phyloP scores from a whole-genome alignment of 192 early-diverging fungal genomes.

The Chytriomyces hyalinus region DNA sequence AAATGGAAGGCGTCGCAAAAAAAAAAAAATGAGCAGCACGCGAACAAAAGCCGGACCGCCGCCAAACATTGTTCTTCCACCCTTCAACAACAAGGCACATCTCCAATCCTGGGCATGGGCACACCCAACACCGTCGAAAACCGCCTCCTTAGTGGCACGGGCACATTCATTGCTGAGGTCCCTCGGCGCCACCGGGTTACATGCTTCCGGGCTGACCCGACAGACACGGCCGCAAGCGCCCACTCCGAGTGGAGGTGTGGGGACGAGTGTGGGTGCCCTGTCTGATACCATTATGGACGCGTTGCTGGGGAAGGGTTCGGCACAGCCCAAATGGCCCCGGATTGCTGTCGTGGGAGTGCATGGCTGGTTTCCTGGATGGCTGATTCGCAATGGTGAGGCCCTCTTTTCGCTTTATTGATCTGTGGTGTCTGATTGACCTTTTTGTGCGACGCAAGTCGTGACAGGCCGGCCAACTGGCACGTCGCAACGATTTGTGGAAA shows the following conservation, averaged over 20 bases:
- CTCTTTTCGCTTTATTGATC: neutral
- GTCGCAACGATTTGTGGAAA: constrained; percentile 84
- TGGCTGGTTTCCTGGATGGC: constrained; percentile 70
- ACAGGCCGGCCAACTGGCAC: constrained; percentile 95
- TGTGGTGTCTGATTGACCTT: neutral
- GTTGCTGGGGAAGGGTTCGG: neutral
- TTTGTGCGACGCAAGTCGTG: constrained; percentile 56
- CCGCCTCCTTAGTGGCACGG: neutral
- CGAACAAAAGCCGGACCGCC: neutral
- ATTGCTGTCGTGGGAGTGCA: constrained; percentile 71
- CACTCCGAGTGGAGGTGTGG: neutral
- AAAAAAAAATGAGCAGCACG: no score
- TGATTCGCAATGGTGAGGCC: constrained; percentile 36
- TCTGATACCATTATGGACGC: neutral
- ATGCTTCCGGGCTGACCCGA: neutral
- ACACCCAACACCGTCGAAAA: neutral
- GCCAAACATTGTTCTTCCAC: constrained; percentile 16
- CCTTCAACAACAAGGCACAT: neutral
- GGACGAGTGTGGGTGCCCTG: neutral
- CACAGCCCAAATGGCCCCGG: neutral
- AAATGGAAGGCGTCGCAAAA: no score
- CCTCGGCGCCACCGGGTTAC: neutral
- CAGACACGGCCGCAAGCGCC: neutral
- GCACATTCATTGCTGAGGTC: neutral
- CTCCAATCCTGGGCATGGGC: constrained; percentile 22